phyloP scores from a whole-genome alignment of 2,329 filamentous ascomycete genomes.

The Akanthomyces lecanii region DNA sequence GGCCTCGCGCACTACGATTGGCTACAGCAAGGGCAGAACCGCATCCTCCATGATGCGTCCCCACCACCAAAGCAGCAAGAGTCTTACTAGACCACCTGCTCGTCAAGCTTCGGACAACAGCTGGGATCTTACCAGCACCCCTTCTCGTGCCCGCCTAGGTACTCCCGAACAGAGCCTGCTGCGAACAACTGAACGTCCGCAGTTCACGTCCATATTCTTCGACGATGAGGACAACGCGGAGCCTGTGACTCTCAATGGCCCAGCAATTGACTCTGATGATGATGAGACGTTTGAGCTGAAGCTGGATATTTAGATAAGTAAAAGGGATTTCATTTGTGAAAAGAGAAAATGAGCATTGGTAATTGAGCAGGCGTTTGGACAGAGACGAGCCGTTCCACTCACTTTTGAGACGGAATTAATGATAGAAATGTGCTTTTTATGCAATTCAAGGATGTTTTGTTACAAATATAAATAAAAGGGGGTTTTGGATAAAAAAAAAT shows the following conservation, averaged over 20 bases:
- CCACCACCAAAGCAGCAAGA: slow-evolving; percentile 18
- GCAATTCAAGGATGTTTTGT: neutral
- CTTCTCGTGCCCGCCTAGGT: slow-evolving; percentile 32
- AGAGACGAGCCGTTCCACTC: slow-evolving; percentile 5
- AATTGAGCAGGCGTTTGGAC: slow-evolving; percentile 21
- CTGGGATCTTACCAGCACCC: slow-evolving; percentile 43
- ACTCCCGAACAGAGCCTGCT: slow-evolving; percentile 19
- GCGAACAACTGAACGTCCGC: slow-evolving; percentile 37
- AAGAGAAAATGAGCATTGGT: neutral
- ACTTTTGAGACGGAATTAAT: neutral
- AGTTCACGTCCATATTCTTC: slow-evolving; percentile 57
- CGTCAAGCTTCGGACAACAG: slow-evolving; percentile 17
- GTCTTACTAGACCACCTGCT: slow-evolving; percentile 8
- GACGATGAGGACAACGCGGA: slow-evolving; percentile 39
- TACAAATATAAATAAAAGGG: slow-evolving; percentile 21
- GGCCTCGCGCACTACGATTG: slow-evolving; percentile 75
- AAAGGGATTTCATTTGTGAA: slow-evolving; percentile 18
- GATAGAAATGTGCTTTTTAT: neutral
- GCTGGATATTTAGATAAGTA: slow-evolving; percentile 30
- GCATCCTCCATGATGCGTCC: slow-evolving; percentile 44
- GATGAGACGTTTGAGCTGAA: slow-evolving; percentile 56
- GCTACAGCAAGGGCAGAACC: slow-evolving; percentile 73
- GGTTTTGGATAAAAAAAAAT: neutral
- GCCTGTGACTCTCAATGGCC: slow-evolving; percentile 24
- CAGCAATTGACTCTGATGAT: slow-evolving; percentile 30